Evolutionary conservation across 441 rosid genomes (phyloP).

Genomic region (Croton laevigatus): DNA sequence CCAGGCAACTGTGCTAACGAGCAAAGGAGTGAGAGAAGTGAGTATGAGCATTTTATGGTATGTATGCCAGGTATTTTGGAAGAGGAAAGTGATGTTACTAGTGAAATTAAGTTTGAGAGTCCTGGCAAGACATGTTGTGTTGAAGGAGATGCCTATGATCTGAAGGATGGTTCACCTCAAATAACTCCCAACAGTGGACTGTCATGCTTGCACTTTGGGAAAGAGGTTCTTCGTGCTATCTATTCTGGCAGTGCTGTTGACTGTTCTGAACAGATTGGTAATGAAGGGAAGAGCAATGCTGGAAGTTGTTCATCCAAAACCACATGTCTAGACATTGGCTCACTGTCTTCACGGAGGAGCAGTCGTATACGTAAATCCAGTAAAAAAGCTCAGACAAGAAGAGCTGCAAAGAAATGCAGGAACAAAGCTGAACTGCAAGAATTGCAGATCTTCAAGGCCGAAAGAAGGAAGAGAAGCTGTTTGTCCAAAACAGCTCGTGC

Average conservation of each 20-base stretch:
- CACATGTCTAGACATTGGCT: constrained; percentile 29
- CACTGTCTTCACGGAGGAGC: constrained; percentile 47
- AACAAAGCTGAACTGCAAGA: constrained; percentile 37
- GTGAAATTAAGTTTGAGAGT: constrained; percentile 34
- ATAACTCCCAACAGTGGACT: constrained; percentile 15
- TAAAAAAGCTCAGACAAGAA: constrained; percentile 40
- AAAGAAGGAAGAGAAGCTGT: constrained; percentile 72
- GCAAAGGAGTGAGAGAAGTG: constrained; percentile 23
- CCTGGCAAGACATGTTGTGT: constrained; percentile 23
- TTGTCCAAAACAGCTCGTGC: constrained; percentile 60
- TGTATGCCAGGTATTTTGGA: constrained; percentile 25
- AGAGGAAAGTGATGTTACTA: constrained; percentile 32
- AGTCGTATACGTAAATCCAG: constrained; percentile 40
- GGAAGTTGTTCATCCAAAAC: constrained; percentile 37
- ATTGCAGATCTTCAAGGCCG: constrained; percentile 36
- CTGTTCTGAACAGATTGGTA: constrained; percentile 28
- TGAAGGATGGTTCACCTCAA: constrained; percentile 31
- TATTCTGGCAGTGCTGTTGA: constrained; percentile 36
- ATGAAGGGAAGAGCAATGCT: constrained; percentile 40
- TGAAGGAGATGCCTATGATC: constrained; percentile 31
- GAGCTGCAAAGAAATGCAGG: constrained; percentile 38
- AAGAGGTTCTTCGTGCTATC: constrained; percentile 26
- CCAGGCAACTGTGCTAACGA: constrained; percentile 23
- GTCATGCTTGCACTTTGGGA: constrained; percentile 26
- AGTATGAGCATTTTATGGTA: constrained; percentile 23